Evolutionary conservation across 345 rosid genomes (phyloP), one percentile per base, ranked within the genome.

Genomic region (Melaleuca alternifolia): DNA sequence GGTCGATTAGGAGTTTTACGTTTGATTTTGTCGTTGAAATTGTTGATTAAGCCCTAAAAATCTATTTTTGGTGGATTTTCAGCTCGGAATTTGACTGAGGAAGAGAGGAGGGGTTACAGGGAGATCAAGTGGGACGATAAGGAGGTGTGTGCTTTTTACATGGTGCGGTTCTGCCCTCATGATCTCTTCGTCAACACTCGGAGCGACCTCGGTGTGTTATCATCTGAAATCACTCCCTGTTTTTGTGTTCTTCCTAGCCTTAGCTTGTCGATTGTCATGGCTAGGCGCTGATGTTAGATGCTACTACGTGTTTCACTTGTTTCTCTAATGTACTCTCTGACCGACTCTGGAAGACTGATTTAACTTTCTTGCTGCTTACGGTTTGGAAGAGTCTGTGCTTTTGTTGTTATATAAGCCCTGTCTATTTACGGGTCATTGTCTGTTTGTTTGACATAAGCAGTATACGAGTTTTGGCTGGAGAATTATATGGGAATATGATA

Each of bases 101-200:
- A 94, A 82, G 96, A 97, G 93, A 94, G 90, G 86, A 97, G 93
- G 88, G 99, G 95, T 9, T 93, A 92, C 90, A 93, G 90, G 93
- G 99, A 96, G 91, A 84, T 96, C 52, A 93, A 90, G 50, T 97
- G 99, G 99, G 98, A 96, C 84, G 98, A 97, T 41, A 95, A 93
- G 92, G 99, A 96, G 85, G 99, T 97, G 23, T 97, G 99, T 85
- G 94, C 94, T 6, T 95, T 91, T 86, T 96, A 93, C 87, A 97
- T 97, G 99, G 98, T 97, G 93, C 93, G 99, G 20, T 97, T 97
- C 87, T 97, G 99, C 84, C 99, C 99, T 82, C 98, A 97, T 50
- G 99, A 97, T 85, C 99, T 97, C 92, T 97, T 97, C 71, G 97
- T 97, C 91, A 97, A 97, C 92, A 97, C 99, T 79, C 92, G 93